Percentiles rank a stretch among this genome's conserved stretches.
These are phyloP conservation scores for Nadsonia fulvescens DNA, from an alignment of 805 yeast genomes.

Conservation along the genomic window DNA sequence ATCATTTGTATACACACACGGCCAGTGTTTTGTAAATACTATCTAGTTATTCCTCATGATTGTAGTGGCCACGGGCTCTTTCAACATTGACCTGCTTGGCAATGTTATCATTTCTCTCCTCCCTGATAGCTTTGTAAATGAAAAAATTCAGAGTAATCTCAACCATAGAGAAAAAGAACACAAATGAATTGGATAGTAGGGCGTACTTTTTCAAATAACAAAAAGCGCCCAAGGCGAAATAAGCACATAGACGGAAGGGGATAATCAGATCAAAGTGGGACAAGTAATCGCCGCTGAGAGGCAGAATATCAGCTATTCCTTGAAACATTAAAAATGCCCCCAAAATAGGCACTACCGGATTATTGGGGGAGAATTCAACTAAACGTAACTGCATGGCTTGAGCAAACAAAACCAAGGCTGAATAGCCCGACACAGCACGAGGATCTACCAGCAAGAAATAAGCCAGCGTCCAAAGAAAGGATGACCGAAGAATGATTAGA, in stretches of 20 bases:
- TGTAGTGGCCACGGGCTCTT: too few relatives aligned
- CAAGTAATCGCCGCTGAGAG: constrained; percentile 11
- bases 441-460: constrained; percentile 16
- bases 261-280: constrained; percentile 13
- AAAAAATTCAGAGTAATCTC: constrained; percentile 18
- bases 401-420: constrained; percentile 14
- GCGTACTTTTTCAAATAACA: constrained; percentile 11
- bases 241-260: constrained; percentile 15
- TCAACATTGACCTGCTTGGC: too few relatives aligned
- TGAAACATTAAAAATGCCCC: constrained; percentile 12
- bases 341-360: constrained; percentile 14
- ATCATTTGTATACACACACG: too few relatives aligned
- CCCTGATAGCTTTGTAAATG: constrained; percentile 16
- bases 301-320: constrained; percentile 15
- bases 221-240: constrained; percentile 11
- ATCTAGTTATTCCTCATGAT: too few relatives aligned
- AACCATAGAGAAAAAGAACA: constrained; percentile 15
- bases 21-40: too few relatives aligned
- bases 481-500: constrained; percentile 11
- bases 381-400: constrained; percentile 12
- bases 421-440: constrained; percentile 11
- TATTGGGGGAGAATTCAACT: constrained; percentile 10
- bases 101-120: constrained; percentile 22
- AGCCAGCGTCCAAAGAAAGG: constrained; percentile 14
- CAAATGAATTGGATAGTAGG: constrained; percentile 14